Conservation (phyloP, 1,139 yeast species). For the Protomyces inouyei region DNA sequence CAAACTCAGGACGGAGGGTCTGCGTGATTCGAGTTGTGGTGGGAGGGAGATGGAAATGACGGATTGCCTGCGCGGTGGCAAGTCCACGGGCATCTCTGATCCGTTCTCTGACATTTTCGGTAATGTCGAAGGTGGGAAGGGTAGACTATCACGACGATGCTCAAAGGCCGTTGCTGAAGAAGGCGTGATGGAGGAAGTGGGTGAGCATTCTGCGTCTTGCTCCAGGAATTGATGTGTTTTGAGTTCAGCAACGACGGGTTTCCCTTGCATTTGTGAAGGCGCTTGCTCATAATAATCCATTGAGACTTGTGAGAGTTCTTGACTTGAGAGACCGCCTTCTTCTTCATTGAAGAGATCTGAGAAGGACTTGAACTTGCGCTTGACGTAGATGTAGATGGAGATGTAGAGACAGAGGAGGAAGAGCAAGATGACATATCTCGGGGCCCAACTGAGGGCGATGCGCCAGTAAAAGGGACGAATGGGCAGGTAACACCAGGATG, state of each 20-base stretch:
- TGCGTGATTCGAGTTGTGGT: slow-evolving; percentile 5
- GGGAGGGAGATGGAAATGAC: not conserved
- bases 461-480: slow-evolving; percentile 70
- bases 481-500: slow-evolving; percentile 58
- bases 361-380: slow-evolving; percentile 34
- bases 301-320: not conserved
- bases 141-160: not conserved
- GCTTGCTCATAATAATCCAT: not conserved
- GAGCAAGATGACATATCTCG: slow-evolving; percentile 64
- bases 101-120: not conserved
- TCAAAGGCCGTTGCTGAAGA: not conserved
- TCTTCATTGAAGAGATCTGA: not conserved
- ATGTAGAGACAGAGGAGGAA: slow-evolving; percentile 62
- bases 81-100: not conserved
- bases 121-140: not conserved
- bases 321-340: not conserved
- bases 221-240: not conserved
- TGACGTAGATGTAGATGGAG: slow-evolving; percentile 68
- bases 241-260: not conserved
- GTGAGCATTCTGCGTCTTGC: not conserved
- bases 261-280: not conserved
- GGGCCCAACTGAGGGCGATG: slow-evolving; percentile 73
- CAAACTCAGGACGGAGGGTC: not conserved
- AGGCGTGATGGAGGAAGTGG: not conserved
- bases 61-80: not conserved